These are phyloP conservation scores for Mastigamoeba balamuthi DNA, from an alignment of 78 protist species.

Conservation along the genomic window DNA sequence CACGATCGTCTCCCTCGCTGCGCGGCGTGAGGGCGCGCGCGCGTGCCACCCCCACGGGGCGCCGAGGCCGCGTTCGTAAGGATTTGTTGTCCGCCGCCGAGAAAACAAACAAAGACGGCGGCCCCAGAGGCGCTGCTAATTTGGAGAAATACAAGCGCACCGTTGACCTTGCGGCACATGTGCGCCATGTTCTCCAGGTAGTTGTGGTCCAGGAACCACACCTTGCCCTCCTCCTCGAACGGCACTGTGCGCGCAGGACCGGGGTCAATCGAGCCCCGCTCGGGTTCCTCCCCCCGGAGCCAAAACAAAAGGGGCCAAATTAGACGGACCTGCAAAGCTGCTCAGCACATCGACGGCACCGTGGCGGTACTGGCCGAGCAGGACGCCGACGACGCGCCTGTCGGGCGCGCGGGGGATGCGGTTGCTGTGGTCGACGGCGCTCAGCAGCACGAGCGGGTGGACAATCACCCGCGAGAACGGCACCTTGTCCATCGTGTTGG, in stretches of 20 bases:
- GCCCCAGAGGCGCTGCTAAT: not conserved
- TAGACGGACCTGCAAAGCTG: constrained; percentile 58
- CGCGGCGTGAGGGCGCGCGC: not conserved
- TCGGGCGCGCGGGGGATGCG: constrained; percentile 39
- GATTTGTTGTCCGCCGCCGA: not conserved
- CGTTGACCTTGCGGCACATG: constrained; percentile 90
- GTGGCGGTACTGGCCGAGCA: constrained; percentile 66
- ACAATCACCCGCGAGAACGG: constrained; percentile 45
- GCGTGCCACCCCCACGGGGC: too few species aligned
- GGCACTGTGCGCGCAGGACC: too few species aligned
- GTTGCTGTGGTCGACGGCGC: constrained; percentile 89
- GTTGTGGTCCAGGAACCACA: constrained; percentile 92
- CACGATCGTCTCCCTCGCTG: constrained; percentile 81
- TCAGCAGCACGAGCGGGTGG: constrained; percentile 90
- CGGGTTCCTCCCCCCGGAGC: not conserved
- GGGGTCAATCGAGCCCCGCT: not conserved
- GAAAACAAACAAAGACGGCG: not conserved
- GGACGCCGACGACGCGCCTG: constrained; percentile 86
- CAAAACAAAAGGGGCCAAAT: not conserved
- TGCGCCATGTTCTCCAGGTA: constrained; percentile 79
- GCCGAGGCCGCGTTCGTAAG: not conserved
- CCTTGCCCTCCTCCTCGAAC: constrained; percentile 86
- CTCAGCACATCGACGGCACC: constrained; percentile 78
- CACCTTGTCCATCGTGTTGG: too few species aligned
- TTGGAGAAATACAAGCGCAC: not conserved